Conservation (phyloP, 306 rosid genomes). For the Glycine latifolia region DNA sequence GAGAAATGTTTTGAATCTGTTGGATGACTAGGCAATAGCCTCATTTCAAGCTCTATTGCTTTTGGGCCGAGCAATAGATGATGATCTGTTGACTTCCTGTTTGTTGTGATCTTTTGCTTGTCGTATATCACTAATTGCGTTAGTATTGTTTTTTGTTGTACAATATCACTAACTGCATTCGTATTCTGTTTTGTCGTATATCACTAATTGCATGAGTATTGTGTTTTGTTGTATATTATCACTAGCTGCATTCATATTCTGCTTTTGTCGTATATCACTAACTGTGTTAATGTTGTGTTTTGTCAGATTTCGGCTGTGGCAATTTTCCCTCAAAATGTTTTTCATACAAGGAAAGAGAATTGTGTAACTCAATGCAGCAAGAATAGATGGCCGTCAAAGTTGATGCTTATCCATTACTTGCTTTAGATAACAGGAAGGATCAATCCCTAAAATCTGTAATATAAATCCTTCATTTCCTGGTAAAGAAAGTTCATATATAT, state of each 20-base stretch:
- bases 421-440: constrained; percentile 41
- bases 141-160: not conserved
- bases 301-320: constrained; percentile 38
- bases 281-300: constrained; percentile 33
- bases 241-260: too few relatives aligned
- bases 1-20: not conserved
- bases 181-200: constrained; percentile 35
- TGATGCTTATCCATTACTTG: constrained; percentile 45
- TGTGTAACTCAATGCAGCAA: constrained; percentile 46
- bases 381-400: constrained; percentile 50
- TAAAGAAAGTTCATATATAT: constrained; percentile 39
- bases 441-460: constrained; percentile 40
- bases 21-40: not conserved
- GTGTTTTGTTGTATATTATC: too few relatives aligned
- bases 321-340: constrained; percentile 30
- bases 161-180: constrained; percentile 1
- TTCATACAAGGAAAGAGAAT: constrained; percentile 34
- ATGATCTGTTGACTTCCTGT: constrained; percentile 18
- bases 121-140: not conserved
- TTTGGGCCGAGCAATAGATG: not conserved
- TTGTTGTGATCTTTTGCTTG: constrained; percentile 17
- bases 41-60: not conserved
- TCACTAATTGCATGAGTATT: constrained; percentile 27
- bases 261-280: too few relatives aligned
- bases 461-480: constrained; percentile 43